phyloP scores from a whole-genome alignment of 1,139 yeast genomes.

The Eremothecium gossypii region DNA sequence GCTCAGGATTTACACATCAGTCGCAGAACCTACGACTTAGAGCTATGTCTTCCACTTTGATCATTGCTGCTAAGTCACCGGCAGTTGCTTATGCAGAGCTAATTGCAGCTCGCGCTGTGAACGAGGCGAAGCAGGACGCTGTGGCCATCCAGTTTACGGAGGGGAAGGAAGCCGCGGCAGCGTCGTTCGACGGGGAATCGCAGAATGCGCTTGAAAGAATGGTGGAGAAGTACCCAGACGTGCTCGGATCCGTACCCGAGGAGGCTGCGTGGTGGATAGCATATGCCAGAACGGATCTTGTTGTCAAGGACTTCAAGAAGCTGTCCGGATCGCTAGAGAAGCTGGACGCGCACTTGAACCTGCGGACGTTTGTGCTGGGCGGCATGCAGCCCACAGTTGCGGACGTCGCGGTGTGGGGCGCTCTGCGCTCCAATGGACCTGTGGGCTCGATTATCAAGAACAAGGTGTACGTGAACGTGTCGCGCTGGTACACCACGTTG shows the following conservation, averaged over 20 bases:
- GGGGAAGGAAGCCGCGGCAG: constrained; percentile 43
- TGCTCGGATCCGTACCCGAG: constrained; percentile 31
- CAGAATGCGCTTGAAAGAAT: constrained; percentile 38
- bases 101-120: constrained; percentile 68
- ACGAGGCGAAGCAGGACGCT: constrained; percentile 42
- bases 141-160: constrained; percentile 60
- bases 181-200: constrained; percentile 27
- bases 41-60: constrained; percentile 33
- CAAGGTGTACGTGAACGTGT: constrained; percentile 71
- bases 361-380: constrained; percentile 60
- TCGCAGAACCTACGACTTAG: no score
- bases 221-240: constrained; percentile 39
- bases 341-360: constrained; percentile 74
- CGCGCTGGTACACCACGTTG: constrained; percentile 86
- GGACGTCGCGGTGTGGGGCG: constrained; percentile 91
- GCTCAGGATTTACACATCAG: no score
- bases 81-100: constrained; percentile 71
- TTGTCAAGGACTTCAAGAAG: constrained; percentile 81
- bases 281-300: constrained; percentile 58
- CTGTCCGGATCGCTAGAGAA: constrained; percentile 68
- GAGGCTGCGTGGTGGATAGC: constrained; percentile 54
- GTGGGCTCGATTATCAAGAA: constrained; percentile 85
- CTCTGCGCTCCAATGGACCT: constrained; percentile 82
- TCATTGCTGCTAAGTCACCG: constrained; percentile 81
- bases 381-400: constrained; percentile 63